Conservation (phyloP, 768 basidiomycete genomes). For the Pleurotus djamor region DNA sequence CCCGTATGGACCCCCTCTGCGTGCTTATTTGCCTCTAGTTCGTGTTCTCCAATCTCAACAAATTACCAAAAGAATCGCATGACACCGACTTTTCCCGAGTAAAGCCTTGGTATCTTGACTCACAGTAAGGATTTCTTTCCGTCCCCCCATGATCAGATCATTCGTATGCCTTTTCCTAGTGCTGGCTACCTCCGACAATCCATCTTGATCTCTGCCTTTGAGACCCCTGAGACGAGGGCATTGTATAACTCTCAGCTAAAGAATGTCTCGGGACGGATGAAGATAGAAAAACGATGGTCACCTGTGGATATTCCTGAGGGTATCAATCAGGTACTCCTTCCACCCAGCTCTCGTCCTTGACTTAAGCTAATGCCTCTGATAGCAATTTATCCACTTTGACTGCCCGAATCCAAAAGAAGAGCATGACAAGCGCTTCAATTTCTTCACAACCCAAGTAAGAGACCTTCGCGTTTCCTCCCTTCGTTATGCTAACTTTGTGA, state of each 20-base stretch:
- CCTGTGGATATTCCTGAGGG: slow-evolving; percentile 82
- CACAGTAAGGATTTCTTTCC: slow-evolving; percentile 60
- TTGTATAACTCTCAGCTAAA: slow-evolving; percentile 73
- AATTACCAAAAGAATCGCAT: slow-evolving; percentile 89
- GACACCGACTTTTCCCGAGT: slow-evolving; percentile 96
- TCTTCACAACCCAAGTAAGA: slow-evolving; percentile 81
- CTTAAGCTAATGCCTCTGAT: background rate
- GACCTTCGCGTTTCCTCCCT: background rate
- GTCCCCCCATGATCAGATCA: background rate
- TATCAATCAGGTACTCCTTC: slow-evolving; percentile 57
- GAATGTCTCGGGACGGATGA: slow-evolving; percentile 85
- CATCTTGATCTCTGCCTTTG: slow-evolving; percentile 82
- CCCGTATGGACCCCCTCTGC: background rate
- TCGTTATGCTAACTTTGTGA: background rate
- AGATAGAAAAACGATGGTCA: slow-evolving; percentile 64
- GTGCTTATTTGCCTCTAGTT: slow-evolving; percentile 46
- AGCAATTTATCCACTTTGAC: slow-evolving; percentile 80
- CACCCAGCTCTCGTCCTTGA: background rate
- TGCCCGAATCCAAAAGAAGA: slow-evolving; percentile 71
- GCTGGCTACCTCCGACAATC: slow-evolving; percentile 88
- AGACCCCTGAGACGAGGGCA: slow-evolving; percentile 84
- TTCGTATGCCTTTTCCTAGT: slow-evolving; percentile 33
- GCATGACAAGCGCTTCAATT: slow-evolving; percentile 81
- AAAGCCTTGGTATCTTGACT: slow-evolving; percentile 97
- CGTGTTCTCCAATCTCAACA: slow-evolving; percentile 81